Base-by-base conservation (phyloP, 2,329 filamentous ascomycete species). In the Pseudomassariella vexata region DNA sequence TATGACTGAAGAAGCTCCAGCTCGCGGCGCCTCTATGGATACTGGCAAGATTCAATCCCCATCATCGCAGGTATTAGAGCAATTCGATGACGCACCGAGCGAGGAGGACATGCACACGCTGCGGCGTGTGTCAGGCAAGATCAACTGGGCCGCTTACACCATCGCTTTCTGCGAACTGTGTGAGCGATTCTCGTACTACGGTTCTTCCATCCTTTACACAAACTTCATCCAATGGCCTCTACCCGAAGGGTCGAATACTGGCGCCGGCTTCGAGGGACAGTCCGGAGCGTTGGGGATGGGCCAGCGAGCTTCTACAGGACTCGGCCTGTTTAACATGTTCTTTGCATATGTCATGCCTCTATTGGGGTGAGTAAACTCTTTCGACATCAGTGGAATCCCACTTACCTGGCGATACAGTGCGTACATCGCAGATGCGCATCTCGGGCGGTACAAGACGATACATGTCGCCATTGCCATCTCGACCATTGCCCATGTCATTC, bases 361-460 rank as follows among this genome's bases (percentile, higher is more conserved):
- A 17, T 45, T 66, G 15, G 72, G n/a, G n/a, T n/a, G n/a, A n/a
- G n/a, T n/a, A n/a, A n/a, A n/a, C n/a, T n/a, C n/a, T n/a, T n/a
- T n/a, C n/a, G n/a, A n/a, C n/a, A n/a, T n/a, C n/a, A n/a, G n/a
- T n/a, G n/a, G n/a, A n/a, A n/a, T n/a, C n/a, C n/a, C n/a, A n/a
- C n/a, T n/a, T n/a, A n/a, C n/a, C n/a, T n/a, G n/a, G n/a, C n/a
- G n/a, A n/a, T n/a, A n/a, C n/a, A n/a, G 73, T 41, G 73, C 67
- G 9, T 75, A 65, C 45, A 47, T 76, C 17, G 78, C 80, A 6
- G 82, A 85, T 54, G 70, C 76, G 38, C 76, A 77, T 46, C 65
- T 75, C 35, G 82, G 81, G 24, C 75, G 79, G 31, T 85, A 78
- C 59, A 68, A 71, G 41, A 81, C 81, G 2, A 84, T 85, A 44